A percentile compares a stretch with the other conserved stretches of the same genome.
Conservation (phyloP, 805 yeast genomes). For the Pichia ethanolica region DNA sequence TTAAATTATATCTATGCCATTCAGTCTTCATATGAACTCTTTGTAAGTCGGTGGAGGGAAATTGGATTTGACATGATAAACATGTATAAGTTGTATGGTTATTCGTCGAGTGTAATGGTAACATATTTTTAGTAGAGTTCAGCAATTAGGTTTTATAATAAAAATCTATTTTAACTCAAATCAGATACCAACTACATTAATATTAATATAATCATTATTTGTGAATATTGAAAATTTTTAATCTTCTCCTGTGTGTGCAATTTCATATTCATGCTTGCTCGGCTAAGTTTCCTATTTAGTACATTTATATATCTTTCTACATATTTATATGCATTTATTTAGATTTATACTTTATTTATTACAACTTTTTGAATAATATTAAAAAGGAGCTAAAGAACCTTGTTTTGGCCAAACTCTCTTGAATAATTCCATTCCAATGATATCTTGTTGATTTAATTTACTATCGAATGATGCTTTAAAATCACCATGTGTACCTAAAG, state of each 20-base stretch:
- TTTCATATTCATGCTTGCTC: too few relatives aligned
- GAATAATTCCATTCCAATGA: slow-evolving; percentile 87
- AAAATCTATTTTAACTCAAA: too few relatives aligned
- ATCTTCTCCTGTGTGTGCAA: too few relatives aligned
- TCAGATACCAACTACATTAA: too few relatives aligned
- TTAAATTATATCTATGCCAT: slow-evolving; percentile 95
- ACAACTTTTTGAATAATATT: background rate
- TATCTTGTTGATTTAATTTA: slow-evolving; percentile 83
- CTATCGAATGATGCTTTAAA: slow-evolving; percentile 94
- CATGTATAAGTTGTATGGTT: slow-evolving; percentile 46
- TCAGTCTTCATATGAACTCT: slow-evolving; percentile 94
- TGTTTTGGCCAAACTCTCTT: slow-evolving; percentile 86
- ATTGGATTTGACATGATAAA: slow-evolving; percentile 79
- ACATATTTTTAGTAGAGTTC: background rate
- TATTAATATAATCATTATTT: too few relatives aligned
- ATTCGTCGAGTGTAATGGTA: slow-evolving; percentile 9
- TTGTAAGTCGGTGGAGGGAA: slow-evolving; percentile 77
- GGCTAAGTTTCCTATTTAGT: too few relatives aligned
- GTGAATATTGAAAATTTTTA: too few relatives aligned
- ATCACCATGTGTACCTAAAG: slow-evolving; percentile 97
- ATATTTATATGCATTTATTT: too few relatives aligned
- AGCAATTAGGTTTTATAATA: background rate
- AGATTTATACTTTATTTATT: too few relatives aligned
- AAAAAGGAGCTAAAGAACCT: slow-evolving; percentile 6
- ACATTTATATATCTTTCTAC: too few relatives aligned